These are phyloP conservation scores for Linnemannia zychae DNA, from an alignment of 192 early-diverging fungal species.

Conservation along the genomic window DNA sequence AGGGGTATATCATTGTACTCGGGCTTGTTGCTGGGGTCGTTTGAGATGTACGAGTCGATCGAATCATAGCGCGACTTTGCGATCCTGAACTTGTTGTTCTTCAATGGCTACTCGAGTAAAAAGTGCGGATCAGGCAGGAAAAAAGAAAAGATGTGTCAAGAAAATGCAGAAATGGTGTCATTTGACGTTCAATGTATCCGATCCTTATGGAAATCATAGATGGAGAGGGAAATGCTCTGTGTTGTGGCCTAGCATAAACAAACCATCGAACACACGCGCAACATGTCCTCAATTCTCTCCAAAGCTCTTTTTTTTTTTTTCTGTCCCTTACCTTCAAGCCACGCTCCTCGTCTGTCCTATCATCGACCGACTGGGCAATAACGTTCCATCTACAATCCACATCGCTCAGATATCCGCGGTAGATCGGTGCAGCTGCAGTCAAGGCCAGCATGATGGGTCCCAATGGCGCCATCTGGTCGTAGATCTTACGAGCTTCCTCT, in stretches of 20 bases:
- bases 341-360: conserved; percentile 92
- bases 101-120: conserved; percentile 67
- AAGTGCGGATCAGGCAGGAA: neutral
- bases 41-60: conserved; percentile 90
- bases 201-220: neutral
- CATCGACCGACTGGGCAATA: conserved; percentile 93
- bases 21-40: conserved; percentile 76
- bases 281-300: neutral
- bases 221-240: neutral
- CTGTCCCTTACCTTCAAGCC: conserved; percentile 70
- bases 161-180: conserved; percentile 55
- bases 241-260: neutral
- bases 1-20: conserved; percentile 95
- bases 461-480: conserved; percentile 94
- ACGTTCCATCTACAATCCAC: conserved; percentile 99
- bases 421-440: conserved; percentile 93
- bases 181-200: conserved; percentile 31
- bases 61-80: conserved; percentile 97
- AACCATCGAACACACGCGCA: conserved; percentile 2
- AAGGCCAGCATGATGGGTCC: conserved; percentile 96
- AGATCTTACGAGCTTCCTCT: conserved; percentile 91
- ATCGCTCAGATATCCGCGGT: conserved; percentile 94
- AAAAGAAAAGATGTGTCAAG: conserved; percentile 23
- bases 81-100: conserved; percentile 83
- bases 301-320: neutral